Percentiles rank a stretch among this genome's conserved stretches.
Conservation (phyloP, 2,329 filamentous ascomycete species). For the Phialocephala sp. region DNA sequence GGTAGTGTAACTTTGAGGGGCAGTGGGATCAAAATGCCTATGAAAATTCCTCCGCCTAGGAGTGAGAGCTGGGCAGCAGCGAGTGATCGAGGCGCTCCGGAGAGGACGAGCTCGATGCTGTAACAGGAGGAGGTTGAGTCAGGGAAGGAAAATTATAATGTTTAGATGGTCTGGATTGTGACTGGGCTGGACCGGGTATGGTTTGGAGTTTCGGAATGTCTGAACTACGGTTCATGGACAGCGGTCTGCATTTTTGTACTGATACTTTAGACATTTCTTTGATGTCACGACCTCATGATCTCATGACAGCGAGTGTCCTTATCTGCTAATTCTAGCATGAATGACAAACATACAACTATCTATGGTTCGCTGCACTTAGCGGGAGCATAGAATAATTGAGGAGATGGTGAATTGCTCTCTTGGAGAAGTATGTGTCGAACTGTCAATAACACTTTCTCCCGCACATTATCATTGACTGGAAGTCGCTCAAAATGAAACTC, state of each 20-base stretch:
- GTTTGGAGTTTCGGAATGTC: background rate
- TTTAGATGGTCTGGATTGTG: background rate
- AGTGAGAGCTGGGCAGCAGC: constrained; percentile 2
- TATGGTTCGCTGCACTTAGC: background rate
- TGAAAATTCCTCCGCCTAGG: background rate
- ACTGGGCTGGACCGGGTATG: background rate
- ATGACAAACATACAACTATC: background rate
- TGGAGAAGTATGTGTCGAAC: too few species aligned
- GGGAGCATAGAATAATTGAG: background rate
- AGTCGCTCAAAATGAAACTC: background rate
- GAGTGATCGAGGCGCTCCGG: background rate
- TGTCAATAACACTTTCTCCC: too few species aligned
- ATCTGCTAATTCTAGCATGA: background rate
- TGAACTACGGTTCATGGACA: background rate
- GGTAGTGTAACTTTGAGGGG: background rate
- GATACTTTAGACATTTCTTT: constrained; percentile 1
- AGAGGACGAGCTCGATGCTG: background rate
- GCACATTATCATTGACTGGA: background rate
- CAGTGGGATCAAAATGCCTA: background rate
- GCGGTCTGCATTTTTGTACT: background rate
- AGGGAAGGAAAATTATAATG: background rate
- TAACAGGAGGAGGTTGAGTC: background rate
- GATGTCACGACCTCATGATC: constrained; percentile 1
- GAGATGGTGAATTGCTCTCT: background rate
- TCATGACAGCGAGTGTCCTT: background rate